Evolutionary conservation across 352 stramenopile species (phyloP), one percentile per base, ranked within the genome.

Genomic region (Peronospora belbahrii): DNA sequence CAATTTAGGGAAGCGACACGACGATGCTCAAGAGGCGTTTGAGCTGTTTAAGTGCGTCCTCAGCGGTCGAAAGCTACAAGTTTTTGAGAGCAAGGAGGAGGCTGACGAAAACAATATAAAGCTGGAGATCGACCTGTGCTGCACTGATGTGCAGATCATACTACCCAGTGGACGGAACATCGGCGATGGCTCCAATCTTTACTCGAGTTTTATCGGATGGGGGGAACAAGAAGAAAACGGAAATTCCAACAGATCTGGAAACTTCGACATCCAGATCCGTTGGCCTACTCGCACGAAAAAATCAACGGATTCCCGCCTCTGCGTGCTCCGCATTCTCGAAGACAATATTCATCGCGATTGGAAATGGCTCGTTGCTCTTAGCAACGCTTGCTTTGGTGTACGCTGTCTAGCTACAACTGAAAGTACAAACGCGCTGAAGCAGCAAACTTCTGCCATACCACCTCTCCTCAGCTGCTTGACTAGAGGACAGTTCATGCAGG

Each of bases 401-500:
- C 48, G 53, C 13, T 83, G 70, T 32, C 24, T 55, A 19, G 70
- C 65, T 27, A 59, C 62, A 13, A 18, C 2, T 36, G 39, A 23
- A 17, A 23, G n/a, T 9, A 28, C 28, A 2, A 36, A 56, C 31
- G 31, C 25, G n/a, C 37, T 24, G 7, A 43, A 11, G 18, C 14
- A 11, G 8, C 28, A 23, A 35, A 27, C 48, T 33, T 22, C 34
- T 18, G 34, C 47, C 2, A 20, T 45, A 10, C 52, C 62, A 9
- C 51, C 61, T 13, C 43, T 90, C 14, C 62, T 91, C 6, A 79
- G 67, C 32, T 89, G 77, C 40, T 62, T 92, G 34, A 66, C 64
- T 13, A 61, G 65, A 31, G 80, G 80, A 0, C 70, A 82, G 49
- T 92, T 92, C 50, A 70, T 89, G 40, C 73, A 85, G 30, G 80